Percentiles rank a stretch among this genome's conserved stretches.
These are phyloP conservation scores for Parsonsia alboflavescens DNA, from an alignment of 257 asterid genomes.

Conservation along the genomic window DNA sequence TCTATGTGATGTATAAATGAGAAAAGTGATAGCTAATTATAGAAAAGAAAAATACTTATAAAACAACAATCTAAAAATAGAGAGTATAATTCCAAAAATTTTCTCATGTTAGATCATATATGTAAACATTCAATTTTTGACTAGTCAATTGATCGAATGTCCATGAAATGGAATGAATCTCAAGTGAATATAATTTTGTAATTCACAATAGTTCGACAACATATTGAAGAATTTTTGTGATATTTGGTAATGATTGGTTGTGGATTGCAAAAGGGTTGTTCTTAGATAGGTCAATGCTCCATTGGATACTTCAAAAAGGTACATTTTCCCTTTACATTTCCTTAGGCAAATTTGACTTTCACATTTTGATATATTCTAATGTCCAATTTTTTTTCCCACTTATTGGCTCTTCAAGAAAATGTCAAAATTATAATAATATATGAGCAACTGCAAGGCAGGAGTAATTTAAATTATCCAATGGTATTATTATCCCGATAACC, in stretches of 20 bases:
- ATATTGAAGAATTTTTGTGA: neutral
- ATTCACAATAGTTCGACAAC: neutral
- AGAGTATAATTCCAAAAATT: no score
- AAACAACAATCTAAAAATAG: no score
- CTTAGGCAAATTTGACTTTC: neutral
- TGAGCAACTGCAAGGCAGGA: neutral
- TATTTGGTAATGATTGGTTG: neutral
- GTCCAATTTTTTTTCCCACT: neutral
- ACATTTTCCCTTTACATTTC: neutral
- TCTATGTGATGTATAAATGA: neutral
- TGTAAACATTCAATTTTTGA: no score
- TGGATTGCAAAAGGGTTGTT: neutral
- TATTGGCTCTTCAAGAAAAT: slow-evolving; percentile 6
- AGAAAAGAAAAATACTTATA: neutral
- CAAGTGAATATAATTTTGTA: neutral
- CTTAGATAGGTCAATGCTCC: slow-evolving; percentile 16
- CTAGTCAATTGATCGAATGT: no score
- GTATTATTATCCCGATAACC: slow-evolving; percentile 1
- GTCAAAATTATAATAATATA: neutral
- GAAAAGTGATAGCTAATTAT: no score
- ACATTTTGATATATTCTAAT: slow-evolving; percentile 1
- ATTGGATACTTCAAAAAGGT: neutral
- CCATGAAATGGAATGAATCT: no score
- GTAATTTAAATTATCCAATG: slow-evolving; percentile 19
- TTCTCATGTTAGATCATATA: no score